Percentiles rank a stretch among this genome's conserved stretches.
These are phyloP conservation scores for Ophiocordyceps australis DNA, from an alignment of 2,329 filamentous ascomycete species.

Conservation along the genomic window DNA sequence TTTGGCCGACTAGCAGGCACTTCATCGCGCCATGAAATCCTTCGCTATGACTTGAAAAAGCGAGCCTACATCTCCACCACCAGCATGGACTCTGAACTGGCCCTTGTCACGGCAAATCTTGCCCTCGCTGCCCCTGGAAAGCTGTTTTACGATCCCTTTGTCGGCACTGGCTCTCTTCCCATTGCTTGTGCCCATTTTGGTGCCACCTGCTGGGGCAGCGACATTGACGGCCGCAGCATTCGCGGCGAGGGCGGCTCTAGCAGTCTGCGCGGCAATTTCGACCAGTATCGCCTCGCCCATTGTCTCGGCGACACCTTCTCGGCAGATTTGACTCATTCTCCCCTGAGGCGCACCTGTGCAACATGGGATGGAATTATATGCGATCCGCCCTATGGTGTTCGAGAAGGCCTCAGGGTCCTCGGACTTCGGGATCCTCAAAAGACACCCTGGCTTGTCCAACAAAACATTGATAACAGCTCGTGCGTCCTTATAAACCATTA, in stretches of 20 bases:
- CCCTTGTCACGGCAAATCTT: constrained; percentile 82
- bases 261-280: constrained; percentile 51
- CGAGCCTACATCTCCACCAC: constrained; percentile 87
- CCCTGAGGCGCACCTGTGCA: constrained; percentile 36
- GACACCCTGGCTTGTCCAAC: constrained; percentile 40
- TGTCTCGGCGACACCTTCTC: constrained; percentile 63
- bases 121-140: constrained; percentile 68
- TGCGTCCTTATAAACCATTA: constrained; percentile 21
- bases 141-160: constrained; percentile 87
- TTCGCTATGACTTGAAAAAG: constrained; percentile 81
- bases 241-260: constrained; percentile 45
- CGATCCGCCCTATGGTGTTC: constrained; percentile 88
- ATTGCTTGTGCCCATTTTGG: constrained; percentile 85
- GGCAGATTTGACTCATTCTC: constrained; percentile 76
- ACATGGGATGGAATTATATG: constrained; percentile 84
- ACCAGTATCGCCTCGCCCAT: constrained; percentile 55
- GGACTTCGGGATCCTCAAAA: constrained; percentile 53
- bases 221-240: constrained; percentile 85
- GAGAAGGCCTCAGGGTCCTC: constrained; percentile 79
- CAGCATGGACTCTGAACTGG: constrained; percentile 90
- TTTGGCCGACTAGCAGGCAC: constrained; percentile 55
- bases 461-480: constrained; percentile 53
- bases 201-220: constrained; percentile 65
- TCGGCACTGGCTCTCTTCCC: constrained; percentile 85
- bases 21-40: constrained; percentile 48